These are phyloP conservation scores for Rhynchospora pubera DNA, from an alignment of 176 grass and related monocot species.

Conservation along the genomic window DNA sequence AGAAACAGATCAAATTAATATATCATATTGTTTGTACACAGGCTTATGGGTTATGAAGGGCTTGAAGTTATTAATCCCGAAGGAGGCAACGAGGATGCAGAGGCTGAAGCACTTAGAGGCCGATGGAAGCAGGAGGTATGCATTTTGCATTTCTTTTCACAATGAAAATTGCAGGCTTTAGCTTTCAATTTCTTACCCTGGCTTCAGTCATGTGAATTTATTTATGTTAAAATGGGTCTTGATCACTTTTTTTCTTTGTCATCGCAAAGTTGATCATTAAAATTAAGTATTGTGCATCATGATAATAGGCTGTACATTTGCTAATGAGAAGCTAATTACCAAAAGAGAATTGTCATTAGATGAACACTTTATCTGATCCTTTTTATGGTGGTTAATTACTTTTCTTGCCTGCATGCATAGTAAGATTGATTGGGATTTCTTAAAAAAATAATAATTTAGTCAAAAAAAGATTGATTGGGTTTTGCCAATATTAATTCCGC, in stretches of 20 bases:
- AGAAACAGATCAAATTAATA: background rate
- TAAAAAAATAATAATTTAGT: too few relatives aligned
- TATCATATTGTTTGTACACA: slow-evolving; percentile 26
- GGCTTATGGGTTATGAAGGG: slow-evolving; percentile 87
- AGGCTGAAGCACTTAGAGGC: slow-evolving; percentile 74
- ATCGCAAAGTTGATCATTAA: background rate
- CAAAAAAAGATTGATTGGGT: too few relatives aligned
- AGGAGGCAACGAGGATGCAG: slow-evolving; percentile 79
- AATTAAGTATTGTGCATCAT: background rate
- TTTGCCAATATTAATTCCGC: background rate
- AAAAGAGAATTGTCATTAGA: background rate
- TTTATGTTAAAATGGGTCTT: background rate
- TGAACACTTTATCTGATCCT: slow-evolving; percentile 1
- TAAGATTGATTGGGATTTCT: too few relatives aligned
- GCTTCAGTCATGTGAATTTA: background rate
- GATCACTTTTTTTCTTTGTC: background rate
- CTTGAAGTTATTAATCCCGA: slow-evolving; percentile 97
- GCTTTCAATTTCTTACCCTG: background rate
- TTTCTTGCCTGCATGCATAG: slow-evolving; percentile 1
- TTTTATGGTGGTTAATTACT: background rate
- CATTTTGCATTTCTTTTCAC: background rate
- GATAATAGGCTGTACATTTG: background rate
- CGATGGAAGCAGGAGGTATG: slow-evolving; percentile 92
- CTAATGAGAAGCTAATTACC: background rate
- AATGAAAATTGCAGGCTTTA: background rate